Percentiles rank a stretch among this genome's conserved stretches.
Evolutionary conservation across 306 rosid genomes (phyloP).

Genomic region (Dryas alaskensis): DNA sequence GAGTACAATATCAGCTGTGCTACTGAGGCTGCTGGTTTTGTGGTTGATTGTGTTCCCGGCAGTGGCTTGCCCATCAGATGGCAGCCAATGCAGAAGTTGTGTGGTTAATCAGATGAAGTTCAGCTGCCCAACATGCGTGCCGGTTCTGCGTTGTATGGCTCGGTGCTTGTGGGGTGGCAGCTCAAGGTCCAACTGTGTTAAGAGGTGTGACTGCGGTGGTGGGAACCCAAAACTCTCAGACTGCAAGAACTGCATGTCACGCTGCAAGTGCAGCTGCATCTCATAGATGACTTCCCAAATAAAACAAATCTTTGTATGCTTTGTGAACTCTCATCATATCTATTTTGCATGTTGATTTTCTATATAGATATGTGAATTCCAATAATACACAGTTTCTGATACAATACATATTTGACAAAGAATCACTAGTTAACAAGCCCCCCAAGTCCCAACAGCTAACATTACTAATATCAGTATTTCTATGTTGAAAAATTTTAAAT

Average conservation of each 20-base stretch:
- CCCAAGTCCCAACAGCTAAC: too few relatives aligned
- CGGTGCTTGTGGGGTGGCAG: conserved; percentile 74
- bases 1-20: conserved; percentile 7
- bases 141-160: conserved; percentile 79
- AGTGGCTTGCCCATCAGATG: conserved; percentile 43
- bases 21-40: conserved; percentile 28
- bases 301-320: background rate
- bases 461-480: too few relatives aligned
- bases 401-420: too few relatives aligned
- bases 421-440: too few relatives aligned
- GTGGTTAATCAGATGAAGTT: conserved; percentile 51
- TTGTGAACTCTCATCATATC: background rate
- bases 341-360: background rate
- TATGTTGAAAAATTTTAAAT: too few relatives aligned
- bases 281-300: background rate
- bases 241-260: conserved; percentile 76
- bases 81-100: conserved; percentile 50
- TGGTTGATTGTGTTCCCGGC: conserved; percentile 31
- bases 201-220: conserved; percentile 45
- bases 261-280: conserved; percentile 75
- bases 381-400: too few relatives aligned
- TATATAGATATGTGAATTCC: too few relatives aligned
- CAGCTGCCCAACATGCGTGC: conserved; percentile 53
- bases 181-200: conserved; percentile 44
- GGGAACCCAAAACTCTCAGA: conserved; percentile 50